phyloP scores from a whole-genome alignment of 2,329 filamentous ascomycete genomes.

The Apiospora marii region DNA sequence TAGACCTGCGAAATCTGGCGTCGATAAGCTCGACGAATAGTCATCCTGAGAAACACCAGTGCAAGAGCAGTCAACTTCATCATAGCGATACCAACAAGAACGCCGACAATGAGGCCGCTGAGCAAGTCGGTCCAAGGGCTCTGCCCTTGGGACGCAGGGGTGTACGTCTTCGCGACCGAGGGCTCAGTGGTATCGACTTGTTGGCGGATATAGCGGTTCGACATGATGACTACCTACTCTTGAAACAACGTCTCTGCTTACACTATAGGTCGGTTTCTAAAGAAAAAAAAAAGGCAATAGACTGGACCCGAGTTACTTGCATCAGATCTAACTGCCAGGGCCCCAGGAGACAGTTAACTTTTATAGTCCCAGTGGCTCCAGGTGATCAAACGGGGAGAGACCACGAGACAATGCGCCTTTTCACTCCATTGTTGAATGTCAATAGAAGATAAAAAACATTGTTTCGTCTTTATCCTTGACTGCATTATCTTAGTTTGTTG shows the following conservation, averaged over 20 bases:
- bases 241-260: not conserved
- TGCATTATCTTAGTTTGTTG: not conserved
- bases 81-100: not conserved
- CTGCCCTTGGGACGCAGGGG: not conserved
- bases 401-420: not conserved
- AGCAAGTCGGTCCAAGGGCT: not conserved
- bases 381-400: not conserved
- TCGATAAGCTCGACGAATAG: not conserved
- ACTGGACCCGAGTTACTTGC: not conserved
- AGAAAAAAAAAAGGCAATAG: not conserved
- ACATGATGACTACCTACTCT: not conserved
- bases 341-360: not conserved
- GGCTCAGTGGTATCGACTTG: slow-evolving; percentile 3
- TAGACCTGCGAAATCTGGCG: slow-evolving; percentile 2
- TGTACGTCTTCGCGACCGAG: not conserved
- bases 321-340: not conserved
- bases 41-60: not conserved
- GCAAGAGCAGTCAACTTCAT: slow-evolving; percentile 14
- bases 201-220: slow-evolving; percentile 17
- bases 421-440: not conserved
- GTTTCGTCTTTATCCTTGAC: not conserved
- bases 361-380: not conserved
- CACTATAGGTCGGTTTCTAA: not conserved
- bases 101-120: not conserved
- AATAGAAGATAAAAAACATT: not conserved